phyloP scores from a whole-genome alignment of 768 basidiomycete species.

The Postia placenta region DNA sequence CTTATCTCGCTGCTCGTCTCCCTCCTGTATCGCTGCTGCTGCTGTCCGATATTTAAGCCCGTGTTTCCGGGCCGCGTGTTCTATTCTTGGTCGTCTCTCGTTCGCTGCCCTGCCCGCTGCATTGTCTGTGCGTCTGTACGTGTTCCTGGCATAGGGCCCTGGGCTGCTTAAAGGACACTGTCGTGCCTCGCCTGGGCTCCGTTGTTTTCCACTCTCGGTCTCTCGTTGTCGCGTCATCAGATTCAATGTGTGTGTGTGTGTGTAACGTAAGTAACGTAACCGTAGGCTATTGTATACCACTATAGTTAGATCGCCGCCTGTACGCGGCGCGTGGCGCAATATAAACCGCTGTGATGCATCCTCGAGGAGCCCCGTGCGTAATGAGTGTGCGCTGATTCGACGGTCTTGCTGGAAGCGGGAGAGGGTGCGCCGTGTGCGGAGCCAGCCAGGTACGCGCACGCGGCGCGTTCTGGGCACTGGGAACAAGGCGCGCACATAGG shows the following conservation, averaged over 20 bases:
- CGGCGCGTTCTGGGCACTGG: not conserved
- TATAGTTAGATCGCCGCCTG: not conserved
- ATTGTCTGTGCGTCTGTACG: too few relatives aligned
- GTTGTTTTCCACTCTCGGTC: not conserved
- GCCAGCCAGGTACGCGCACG: not conserved
- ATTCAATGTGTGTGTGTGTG: not conserved
- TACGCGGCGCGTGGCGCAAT: not conserved
- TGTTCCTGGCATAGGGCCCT: too few relatives aligned
- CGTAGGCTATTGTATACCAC: slow-evolving; percentile 1
- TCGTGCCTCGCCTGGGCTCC: not conserved
- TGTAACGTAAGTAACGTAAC: slow-evolving; percentile 5
- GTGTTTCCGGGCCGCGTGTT: not conserved
- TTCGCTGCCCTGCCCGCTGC: not conserved
- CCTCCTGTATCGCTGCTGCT: not conserved
- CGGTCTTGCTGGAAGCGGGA: too few relatives aligned
- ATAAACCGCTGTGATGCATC: too few relatives aligned
- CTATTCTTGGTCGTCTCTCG: slow-evolving; percentile 2
- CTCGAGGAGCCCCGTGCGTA: too few relatives aligned
- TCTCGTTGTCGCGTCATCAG: not conserved
- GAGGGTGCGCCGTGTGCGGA: too few relatives aligned
- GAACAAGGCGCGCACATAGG: not conserved
- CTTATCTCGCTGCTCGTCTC: not conserved
- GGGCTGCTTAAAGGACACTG: too few relatives aligned
- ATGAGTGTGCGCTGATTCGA: too few relatives aligned
- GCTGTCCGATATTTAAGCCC: not conserved